These are phyloP conservation scores for Nakazawaea laoshanensis DNA, from an alignment of 805 yeast species.

Conservation along the genomic window DNA sequence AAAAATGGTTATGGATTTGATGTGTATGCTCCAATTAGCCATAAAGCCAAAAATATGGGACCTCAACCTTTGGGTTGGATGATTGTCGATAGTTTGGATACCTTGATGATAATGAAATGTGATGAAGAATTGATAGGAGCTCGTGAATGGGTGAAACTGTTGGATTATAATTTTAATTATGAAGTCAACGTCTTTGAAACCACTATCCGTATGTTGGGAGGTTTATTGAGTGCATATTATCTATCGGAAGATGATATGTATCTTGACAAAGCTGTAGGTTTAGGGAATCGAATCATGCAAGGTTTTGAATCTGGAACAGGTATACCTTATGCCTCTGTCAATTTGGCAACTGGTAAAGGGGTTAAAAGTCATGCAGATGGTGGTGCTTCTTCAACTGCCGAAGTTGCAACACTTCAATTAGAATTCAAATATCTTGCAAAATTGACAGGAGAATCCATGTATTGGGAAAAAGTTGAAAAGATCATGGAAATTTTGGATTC, in stretches of 20 bases:
- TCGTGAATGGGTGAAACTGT: slow-evolving; percentile 61
- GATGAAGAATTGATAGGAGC: slow-evolving; percentile 56
- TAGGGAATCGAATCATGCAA: slow-evolving; percentile 66
- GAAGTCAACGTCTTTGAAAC: slow-evolving; percentile 84
- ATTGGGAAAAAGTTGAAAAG: slow-evolving; percentile 73
- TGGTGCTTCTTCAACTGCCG: slow-evolving; percentile 87
- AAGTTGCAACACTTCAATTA: slow-evolving; percentile 78
- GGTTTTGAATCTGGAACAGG: slow-evolving; percentile 64
- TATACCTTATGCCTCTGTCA: slow-evolving; percentile 72
- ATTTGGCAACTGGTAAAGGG: slow-evolving; percentile 58
- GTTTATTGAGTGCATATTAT: slow-evolving; percentile 76
- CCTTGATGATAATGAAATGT: slow-evolving; percentile 69
- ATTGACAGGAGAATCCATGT: slow-evolving; percentile 69
- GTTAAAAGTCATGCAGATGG: slow-evolving; percentile 50
- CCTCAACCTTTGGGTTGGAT: slow-evolving; percentile 86
- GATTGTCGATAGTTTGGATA: slow-evolving; percentile 80
- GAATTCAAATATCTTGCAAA: slow-evolving; percentile 78
- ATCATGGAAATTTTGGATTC: slow-evolving; percentile 64
- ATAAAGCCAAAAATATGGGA: slow-evolving; percentile 66
- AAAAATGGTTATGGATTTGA: slow-evolving; percentile 81
- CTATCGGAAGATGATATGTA: slow-evolving; percentile 61
- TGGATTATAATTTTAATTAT: slow-evolving; percentile 64
- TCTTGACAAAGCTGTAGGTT: slow-evolving; percentile 68
- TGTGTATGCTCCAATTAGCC: slow-evolving; percentile 60
- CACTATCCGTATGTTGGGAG: slow-evolving; percentile 92